These are phyloP conservation scores for Isoetes taiwanensis DNA, from an alignment of 75 land plant genomes.

Conservation along the genomic window DNA sequence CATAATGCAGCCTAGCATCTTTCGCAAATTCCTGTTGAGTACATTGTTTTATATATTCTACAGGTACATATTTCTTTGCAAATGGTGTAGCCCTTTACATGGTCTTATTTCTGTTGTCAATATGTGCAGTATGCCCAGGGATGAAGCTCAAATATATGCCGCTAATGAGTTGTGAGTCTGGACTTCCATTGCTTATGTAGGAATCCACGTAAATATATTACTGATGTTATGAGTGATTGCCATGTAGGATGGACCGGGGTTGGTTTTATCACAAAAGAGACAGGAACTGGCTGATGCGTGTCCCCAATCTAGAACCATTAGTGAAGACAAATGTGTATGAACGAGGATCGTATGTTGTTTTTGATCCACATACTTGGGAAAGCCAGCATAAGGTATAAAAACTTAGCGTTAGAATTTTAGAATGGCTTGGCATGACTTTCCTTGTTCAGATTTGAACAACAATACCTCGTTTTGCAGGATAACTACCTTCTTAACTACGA, in stretches of 20 bases:
- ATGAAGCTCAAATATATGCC: constrained; percentile 90
- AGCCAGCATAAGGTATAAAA: not conserved
- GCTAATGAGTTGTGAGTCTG: constrained; percentile 79
- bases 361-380: constrained; percentile 2
- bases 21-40: constrained; percentile 45
- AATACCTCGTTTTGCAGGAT: not conserved
- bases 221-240: not conserved
- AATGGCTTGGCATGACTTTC: not conserved
- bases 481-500: not conserved
- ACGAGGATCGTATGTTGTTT: not conserved
- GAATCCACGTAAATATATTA: not conserved
- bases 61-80: constrained; percentile 48
- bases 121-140: constrained; percentile 83
- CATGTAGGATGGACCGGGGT: not conserved
- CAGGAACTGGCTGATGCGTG: not conserved
- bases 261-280: not conserved
- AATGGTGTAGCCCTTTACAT: too few species aligned
- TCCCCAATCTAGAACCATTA: not conserved
- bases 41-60: constrained; percentile 90
- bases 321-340: constrained; percentile 2
- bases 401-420: not conserved
- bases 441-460: not conserved
- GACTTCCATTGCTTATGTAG: not conserved
- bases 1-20: constrained; percentile 42
- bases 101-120: too few species aligned